Evolutionary conservation across 495 filamentous ascomycete species (phyloP).

Genomic region (Penicillium ochrochloron): DNA sequence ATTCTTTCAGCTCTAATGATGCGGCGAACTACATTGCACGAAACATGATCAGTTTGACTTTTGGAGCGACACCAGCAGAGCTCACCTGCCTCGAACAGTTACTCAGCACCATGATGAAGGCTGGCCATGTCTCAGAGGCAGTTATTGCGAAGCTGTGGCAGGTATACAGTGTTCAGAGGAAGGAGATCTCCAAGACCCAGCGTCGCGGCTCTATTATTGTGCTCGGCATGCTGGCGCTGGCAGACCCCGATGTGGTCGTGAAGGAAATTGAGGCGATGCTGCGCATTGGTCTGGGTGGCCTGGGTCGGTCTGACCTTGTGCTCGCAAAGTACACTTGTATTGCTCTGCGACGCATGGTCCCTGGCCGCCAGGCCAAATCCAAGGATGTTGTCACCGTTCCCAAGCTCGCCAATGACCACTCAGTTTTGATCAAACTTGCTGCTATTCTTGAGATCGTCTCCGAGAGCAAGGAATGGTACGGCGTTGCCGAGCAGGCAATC

Average conservation of each 20-base stretch:
- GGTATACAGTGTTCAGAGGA: slow-evolving; percentile 91
- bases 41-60: slow-evolving; percentile 98
- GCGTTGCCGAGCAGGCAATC: slow-evolving; percentile 96
- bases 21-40: slow-evolving; percentile 93
- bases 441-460: slow-evolving; percentile 80
- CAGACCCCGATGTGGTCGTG: slow-evolving; percentile 88
- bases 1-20: slow-evolving; percentile 84
- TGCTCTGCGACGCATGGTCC: slow-evolving; percentile 85
- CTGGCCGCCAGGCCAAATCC: slow-evolving; percentile 75
- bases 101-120: slow-evolving; percentile 96
- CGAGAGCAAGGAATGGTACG: slow-evolving; percentile 94
- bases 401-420: slow-evolving; percentile 89
- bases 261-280: slow-evolving; percentile 94
- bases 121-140: slow-evolving; percentile 79
- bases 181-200: slow-evolving; percentile 91
- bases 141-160: slow-evolving; percentile 96
- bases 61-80: slow-evolving; percentile 91
- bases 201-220: slow-evolving; percentile 93
- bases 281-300: slow-evolving; percentile 80
- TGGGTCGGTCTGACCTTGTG: slow-evolving; percentile 80
- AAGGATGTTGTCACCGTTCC: slow-evolving; percentile 67
- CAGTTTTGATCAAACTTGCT: slow-evolving; percentile 78
- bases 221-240: slow-evolving; percentile 93
- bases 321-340: slow-evolving; percentile 95
- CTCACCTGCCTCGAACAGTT: slow-evolving; percentile 94